These are phyloP conservation scores for Teratosphaeria zuluensis DNA, from an alignment of 2,329 filamentous ascomycete species.

Conservation along the genomic window DNA sequence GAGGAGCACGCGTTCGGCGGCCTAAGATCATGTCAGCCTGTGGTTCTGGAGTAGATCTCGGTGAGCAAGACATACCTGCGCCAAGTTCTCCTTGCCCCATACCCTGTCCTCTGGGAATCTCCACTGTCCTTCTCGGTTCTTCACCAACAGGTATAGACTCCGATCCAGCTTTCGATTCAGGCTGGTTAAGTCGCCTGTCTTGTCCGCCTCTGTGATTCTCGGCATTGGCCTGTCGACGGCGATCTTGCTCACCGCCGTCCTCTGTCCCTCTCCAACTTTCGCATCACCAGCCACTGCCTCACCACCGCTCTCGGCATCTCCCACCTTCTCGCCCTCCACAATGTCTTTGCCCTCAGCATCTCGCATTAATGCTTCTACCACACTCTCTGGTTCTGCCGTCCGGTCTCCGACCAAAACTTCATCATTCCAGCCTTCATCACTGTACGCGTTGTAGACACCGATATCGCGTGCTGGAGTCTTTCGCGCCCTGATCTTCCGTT, in stretches of 20 bases:
- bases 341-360: conserved; percentile 54
- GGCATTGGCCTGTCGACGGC: conserved; percentile 58
- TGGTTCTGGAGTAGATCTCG: too few relatives aligned
- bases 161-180: conserved; percentile 69
- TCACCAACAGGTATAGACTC: conserved; percentile 82
- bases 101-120: conserved; percentile 69
- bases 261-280: conserved; percentile 15
- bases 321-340: conserved; percentile 43
- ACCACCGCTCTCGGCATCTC: conserved; percentile 29
- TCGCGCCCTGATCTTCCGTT: conserved; percentile 70
- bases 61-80: conserved; percentile 61
- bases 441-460: conserved; percentile 69
- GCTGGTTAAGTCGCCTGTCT: conserved; percentile 61
- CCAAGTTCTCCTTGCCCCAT: conserved; percentile 62
- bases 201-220: conserved; percentile 69
- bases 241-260: conserved; percentile 15
- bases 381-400: conserved; percentile 52
- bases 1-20: conserved; percentile 68
- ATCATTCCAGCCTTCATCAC: conserved; percentile 76
- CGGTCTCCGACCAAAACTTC: conserved; percentile 69
- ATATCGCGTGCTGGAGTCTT: conserved; percentile 74
- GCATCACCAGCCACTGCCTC: conserved; percentile 36
- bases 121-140: conserved; percentile 63
- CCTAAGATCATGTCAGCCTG: too few relatives aligned
- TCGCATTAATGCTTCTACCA: conserved; percentile 60